A percentile compares a stretch with the other conserved stretches of the same genome.
phyloP scores from a whole-genome alignment of 1,139 yeast genomes.

The Yamadazyma conglobata region DNA sequence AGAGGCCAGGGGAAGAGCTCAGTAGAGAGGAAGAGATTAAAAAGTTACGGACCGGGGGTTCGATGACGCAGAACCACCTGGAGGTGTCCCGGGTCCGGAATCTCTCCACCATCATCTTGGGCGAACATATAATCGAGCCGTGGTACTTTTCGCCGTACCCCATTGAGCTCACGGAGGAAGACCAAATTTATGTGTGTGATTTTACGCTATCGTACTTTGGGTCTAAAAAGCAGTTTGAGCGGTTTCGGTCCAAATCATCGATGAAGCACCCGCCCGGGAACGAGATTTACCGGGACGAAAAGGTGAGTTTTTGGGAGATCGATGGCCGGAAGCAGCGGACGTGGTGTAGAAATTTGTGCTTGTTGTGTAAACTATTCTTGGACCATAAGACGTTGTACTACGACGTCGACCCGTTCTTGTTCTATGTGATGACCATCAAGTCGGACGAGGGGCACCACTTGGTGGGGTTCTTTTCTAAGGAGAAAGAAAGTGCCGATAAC shows the following conservation, averaged over 20 bases:
- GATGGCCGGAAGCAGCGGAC: slow-evolving; percentile 95
- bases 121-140: slow-evolving; percentile 91
- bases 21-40: slow-evolving; percentile 90
- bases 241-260: slow-evolving; percentile 84
- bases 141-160: slow-evolving; percentile 99
- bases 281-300: slow-evolving; percentile 87
- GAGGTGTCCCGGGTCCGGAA: slow-evolving; percentile 93
- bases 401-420: slow-evolving; percentile 95
- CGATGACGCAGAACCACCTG: slow-evolving; percentile 88
- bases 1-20: slow-evolving; percentile 63
- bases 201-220: slow-evolving; percentile 88
- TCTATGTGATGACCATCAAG: slow-evolving; percentile 89
- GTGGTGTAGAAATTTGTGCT: slow-evolving; percentile 94
- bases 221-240: slow-evolving; percentile 83
- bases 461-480: slow-evolving; percentile 95
- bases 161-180: slow-evolving; percentile 87
- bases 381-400: slow-evolving; percentile 95
- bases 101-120: slow-evolving; percentile 72
- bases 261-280: slow-evolving; percentile 96
- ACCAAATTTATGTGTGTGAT: slow-evolving; percentile 85
- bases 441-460: slow-evolving; percentile 90
- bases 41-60: slow-evolving; percentile 86
- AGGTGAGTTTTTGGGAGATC: slow-evolving; percentile 80
- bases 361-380: slow-evolving; percentile 79
- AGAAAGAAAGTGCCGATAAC: slow-evolving; percentile 93